Evolutionary conservation across 2,329 filamentous ascomycete genomes (phyloP).

Genomic region (Dothistroma pini): DNA sequence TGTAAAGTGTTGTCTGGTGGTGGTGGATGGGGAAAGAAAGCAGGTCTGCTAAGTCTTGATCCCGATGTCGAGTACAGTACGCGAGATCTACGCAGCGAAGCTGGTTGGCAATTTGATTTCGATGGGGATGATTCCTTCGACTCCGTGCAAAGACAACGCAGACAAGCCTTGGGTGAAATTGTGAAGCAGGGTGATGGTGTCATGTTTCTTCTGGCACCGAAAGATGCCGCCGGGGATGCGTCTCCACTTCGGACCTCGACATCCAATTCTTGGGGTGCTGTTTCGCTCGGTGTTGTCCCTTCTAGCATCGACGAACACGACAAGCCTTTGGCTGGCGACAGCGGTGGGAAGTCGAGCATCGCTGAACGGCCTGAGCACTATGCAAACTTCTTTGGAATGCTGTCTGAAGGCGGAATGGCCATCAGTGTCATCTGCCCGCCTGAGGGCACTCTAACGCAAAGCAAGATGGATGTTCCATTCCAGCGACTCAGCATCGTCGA

Average conservation of each 20-base stretch:
- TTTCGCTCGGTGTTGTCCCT: slow-evolving; percentile 42
- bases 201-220: slow-evolving; percentile 36
- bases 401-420: slow-evolving; percentile 60
- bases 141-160: slow-evolving; percentile 35
- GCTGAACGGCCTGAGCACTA: slow-evolving; percentile 15
- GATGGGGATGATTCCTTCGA: slow-evolving; percentile 33
- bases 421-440: slow-evolving; percentile 30
- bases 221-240: slow-evolving; percentile 21
- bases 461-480: slow-evolving; percentile 50
- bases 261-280: background rate
- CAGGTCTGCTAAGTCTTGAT: slow-evolving; percentile 73
- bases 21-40: slow-evolving; percentile 79
- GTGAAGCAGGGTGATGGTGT: slow-evolving; percentile 62
- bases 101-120: slow-evolving; percentile 51
- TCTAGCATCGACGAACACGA: slow-evolving; percentile 41
- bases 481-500: slow-evolving; percentile 7
- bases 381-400: slow-evolving; percentile 56
- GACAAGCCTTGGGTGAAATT: slow-evolving; percentile 51
- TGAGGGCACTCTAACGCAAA: slow-evolving; percentile 22
- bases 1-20: slow-evolving; percentile 67
- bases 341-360: background rate
- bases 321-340: background rate
- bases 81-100: slow-evolving; percentile 51
- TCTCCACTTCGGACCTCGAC: background rate
- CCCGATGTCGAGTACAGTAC: slow-evolving; percentile 58